These are phyloP conservation scores for Stephanodiscus triporus DNA, from an alignment of 108 stramenopile species.

Conservation along the genomic window DNA sequence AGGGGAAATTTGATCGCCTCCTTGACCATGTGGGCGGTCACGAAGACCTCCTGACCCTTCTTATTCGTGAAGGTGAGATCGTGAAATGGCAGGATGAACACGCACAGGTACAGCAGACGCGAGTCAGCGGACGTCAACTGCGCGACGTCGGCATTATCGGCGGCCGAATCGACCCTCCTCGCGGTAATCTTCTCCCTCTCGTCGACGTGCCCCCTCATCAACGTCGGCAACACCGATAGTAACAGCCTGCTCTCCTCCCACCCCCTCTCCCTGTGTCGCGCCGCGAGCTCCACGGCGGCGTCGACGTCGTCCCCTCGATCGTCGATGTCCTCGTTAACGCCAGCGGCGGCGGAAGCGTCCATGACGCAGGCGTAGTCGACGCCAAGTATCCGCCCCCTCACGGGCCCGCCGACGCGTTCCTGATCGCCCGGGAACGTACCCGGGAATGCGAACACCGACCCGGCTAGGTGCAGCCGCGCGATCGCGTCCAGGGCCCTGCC, in stretches of 20 bases:
- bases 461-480: conserved; percentile 65
- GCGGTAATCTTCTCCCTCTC: conserved; percentile 25
- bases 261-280: conserved; percentile 39
- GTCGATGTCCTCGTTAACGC: background rate
- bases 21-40: conserved; percentile 74
- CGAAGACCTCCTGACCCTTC: conserved; percentile 51
- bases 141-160: conserved; percentile 3
- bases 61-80: conserved; percentile 63
- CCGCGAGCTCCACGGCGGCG: conserved; percentile 38
- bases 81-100: conserved; percentile 69
- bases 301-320: conserved; percentile 2
- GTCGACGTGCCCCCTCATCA: conserved; percentile 36
- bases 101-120: conserved; percentile 66
- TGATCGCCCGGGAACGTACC: conserved; percentile 51
- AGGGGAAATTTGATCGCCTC: conserved; percentile 82
- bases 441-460: conserved; percentile 73
- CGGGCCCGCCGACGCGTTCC: conserved; percentile 35
- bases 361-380: conserved; percentile 39
- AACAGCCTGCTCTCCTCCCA: conserved; percentile 51
- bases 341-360: conserved; percentile 8
- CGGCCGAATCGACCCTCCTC: background rate
- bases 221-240: conserved; percentile 33
- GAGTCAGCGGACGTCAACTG: conserved; percentile 43
- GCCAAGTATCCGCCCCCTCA: conserved; percentile 45
- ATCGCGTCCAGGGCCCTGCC: conserved; percentile 68